These are phyloP conservation scores for Picea abies DNA, from an alignment of 83 land plant genomes.

Conservation along the genomic window DNA sequence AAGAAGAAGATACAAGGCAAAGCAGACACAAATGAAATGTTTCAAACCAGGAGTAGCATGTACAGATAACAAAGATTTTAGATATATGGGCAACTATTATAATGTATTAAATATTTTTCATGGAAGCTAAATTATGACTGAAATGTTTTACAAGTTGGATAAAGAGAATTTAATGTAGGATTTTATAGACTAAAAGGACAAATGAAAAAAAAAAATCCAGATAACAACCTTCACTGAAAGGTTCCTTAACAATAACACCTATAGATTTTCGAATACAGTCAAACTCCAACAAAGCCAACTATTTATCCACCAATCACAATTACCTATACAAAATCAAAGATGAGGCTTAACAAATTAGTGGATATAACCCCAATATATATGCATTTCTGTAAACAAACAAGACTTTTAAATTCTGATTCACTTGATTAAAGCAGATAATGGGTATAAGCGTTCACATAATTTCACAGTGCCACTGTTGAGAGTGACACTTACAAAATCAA, in stretches of 20 bases:
- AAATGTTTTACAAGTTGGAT: neutral
- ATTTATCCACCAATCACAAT: constrained; percentile 47
- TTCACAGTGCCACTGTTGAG: constrained; percentile 28
- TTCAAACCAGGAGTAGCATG: neutral
- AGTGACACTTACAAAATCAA: constrained; percentile 12
- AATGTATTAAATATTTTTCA: neutral
- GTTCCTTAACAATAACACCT: constrained; percentile 70
- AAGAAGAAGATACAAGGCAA: neutral
- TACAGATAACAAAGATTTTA: neutral
- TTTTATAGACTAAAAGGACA: neutral
- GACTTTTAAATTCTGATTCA: neutral
- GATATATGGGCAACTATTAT: neutral
- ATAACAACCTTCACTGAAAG: constrained; percentile 24
- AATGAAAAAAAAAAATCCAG: too few species aligned
- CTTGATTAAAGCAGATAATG: neutral
- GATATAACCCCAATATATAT: neutral
- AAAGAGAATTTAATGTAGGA: neutral
- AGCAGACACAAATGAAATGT: neutral
- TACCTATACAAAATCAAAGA: constrained; percentile 35
- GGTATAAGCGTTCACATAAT: constrained; percentile 41
- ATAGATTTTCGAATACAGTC: constrained; percentile 90
- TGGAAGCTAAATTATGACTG: neutral
- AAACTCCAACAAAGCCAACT: constrained; percentile 57
- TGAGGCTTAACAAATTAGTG: neutral
- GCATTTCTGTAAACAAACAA: neutral